phyloP scores from a whole-genome alignment of 2,329 filamentous ascomycete genomes.

The Fusarium scirpi region DNA sequence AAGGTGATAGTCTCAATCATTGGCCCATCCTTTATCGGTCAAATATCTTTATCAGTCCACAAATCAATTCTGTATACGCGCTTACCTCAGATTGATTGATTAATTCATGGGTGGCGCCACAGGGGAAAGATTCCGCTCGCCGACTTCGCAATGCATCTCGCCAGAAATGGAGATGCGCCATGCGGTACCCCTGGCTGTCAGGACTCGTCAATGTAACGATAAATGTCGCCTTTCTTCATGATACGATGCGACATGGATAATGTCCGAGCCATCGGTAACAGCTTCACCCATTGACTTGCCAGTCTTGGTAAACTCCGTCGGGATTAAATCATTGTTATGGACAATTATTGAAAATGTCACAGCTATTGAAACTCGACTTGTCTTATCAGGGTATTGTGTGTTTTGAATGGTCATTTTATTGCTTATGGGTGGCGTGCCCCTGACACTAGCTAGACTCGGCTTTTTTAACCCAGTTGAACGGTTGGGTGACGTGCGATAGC shows the following conservation, averaged over 20 bases:
- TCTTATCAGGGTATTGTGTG: background rate
- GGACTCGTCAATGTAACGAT: background rate
- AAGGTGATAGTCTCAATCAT: background rate
- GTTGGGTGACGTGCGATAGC: constrained; percentile 24
- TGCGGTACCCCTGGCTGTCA: constrained; percentile 8
- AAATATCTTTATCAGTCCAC: background rate
- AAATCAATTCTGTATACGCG: background rate
- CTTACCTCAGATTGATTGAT: constrained; percentile 14
- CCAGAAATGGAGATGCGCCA: background rate
- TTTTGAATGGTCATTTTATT: background rate
- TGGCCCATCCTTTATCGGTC: background rate
- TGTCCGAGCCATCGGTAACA: constrained; percentile 19
- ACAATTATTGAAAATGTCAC: no score
- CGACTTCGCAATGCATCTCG: constrained; percentile 13
- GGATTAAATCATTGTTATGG: no score
- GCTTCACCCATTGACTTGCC: background rate
- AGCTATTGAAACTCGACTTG: background rate
- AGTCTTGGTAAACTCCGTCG: no score
- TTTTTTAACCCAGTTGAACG: background rate
- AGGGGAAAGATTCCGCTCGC: background rate
- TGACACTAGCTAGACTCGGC: constrained; percentile 9
- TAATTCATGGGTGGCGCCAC: constrained; percentile 13
- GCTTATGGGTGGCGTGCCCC: constrained; percentile 7
- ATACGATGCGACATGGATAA: constrained; percentile 11
- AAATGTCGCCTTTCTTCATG: background rate